These are phyloP conservation scores for Protomyces inouyei DNA, from an alignment of 1,139 yeast genomes.

Conservation along the genomic window DNA sequence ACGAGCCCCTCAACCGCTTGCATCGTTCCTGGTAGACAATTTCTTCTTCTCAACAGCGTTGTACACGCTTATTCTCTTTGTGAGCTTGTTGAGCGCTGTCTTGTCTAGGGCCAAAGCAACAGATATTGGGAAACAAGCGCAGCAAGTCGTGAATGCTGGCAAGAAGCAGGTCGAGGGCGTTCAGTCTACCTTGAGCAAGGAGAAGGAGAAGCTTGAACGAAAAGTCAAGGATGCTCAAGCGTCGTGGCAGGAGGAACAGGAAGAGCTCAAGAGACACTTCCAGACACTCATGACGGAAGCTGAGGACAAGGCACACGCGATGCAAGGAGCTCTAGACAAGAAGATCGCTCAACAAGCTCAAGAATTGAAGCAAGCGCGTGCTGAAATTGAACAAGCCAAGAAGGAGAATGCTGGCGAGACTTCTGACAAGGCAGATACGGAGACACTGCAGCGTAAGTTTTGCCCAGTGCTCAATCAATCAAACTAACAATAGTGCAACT, in stretches of 20 bases:
- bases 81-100: conserved; percentile 7
- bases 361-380: neutral
- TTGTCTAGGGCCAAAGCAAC: conserved; percentile 3
- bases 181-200: neutral
- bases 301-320: neutral
- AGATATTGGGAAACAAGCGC: conserved; percentile 4
- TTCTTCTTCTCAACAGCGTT: conserved; percentile 7
- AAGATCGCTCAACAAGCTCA: neutral
- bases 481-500: conserved; percentile 3
- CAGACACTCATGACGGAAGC: neutral
- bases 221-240: neutral
- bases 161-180: neutral
- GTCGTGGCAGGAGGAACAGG: conserved; percentile 16
- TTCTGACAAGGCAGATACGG: neutral
- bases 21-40: conserved; percentile 9
- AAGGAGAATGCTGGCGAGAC: neutral
- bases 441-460: neutral
- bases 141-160: conserved; percentile 1
- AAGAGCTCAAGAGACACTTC: conserved; percentile 15
- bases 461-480: neutral
- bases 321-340: neutral
- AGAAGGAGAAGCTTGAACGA: neutral
- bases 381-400: neutral
- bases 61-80: conserved; percentile 4
- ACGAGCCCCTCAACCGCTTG: neutral